Base-by-base conservation (phyloP, 1,284 basidiomycete species). In the Polyporus tsugae region DNA sequence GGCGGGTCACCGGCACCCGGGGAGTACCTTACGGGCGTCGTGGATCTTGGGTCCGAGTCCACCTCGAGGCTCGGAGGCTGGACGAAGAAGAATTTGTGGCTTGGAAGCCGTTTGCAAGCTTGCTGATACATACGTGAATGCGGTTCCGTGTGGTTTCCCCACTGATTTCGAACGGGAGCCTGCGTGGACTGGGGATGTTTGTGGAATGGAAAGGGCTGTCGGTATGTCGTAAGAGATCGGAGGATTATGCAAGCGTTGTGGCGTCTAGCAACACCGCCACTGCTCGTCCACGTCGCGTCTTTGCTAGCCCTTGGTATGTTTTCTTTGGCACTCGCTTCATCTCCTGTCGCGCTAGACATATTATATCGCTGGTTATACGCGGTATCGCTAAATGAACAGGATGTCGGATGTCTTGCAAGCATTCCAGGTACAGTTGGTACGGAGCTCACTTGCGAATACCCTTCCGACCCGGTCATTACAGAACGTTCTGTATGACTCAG, bases 221-320 rank as follows among this genome's bases (percentile, higher is more conserved):
- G 29, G 17, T 17, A 33, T 22, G 46, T 49, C 22, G 46, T 49
- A 52, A 52, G 13, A 2, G 44, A 65, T 65, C 65, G 65, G 65
- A 66, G 53, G 59, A 66, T 66, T 66, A 66, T 66, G 58, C 58
- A 65, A 65, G 63, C 63, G n/a, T 60, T n/a, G 58, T 60, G 58
- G 58, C 58, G 58, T 41, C 38, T 60, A 38, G 38, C 6, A 15
- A 60, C 58, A 60, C 58, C 58, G 58, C 58, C 58, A 60, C 58
- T 36, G n/a, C 9, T 49, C 46, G 46, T 49, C n/a, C n/a, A 29
- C 29, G 29, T 49, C 7, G 46, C 46, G 46, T 52, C 46, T 39
- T 29, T 42, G n/a, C n/a, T n/a, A n/a, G n/a, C n/a, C n/a, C n/a
- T n/a, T 19, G 35, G 35, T 38, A 58, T 58, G 35, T 38, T 38